Evolutionary conservation across 192 early-diverging fungal genomes (phyloP), one percentile per base, ranked within the genome.

Genomic region (Coemansia sp.): DNA sequence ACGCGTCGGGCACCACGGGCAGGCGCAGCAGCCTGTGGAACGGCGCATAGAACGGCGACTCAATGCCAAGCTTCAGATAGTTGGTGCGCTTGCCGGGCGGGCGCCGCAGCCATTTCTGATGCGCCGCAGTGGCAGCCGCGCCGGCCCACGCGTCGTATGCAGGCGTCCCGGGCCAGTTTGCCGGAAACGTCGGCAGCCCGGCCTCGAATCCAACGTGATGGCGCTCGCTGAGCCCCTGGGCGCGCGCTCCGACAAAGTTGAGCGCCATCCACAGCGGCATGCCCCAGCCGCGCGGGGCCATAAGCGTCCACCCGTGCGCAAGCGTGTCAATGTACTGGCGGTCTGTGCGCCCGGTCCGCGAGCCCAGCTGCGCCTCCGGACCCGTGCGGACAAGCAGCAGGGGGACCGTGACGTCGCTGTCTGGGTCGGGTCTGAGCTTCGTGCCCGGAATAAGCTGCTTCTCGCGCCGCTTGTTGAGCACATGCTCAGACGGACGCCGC

Each of bases 201-300:
- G 84, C 77, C 73, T 98, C 95, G 49, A 92, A 92, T 48, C 87
- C 83, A 35, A 91, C 62, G 40, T 80, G 81, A 38, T 83, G 69
- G 1, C 86, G 72, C 56, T 98, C 94, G 6, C 86, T 66, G 27
- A 90, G 64, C 0, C 95, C 95, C 27, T 86, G 88, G 3, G 87
- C 86, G 48, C 91, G 82, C 1, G 89, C 91, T 11, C 96, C 96
- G 2, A 91, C 91, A 81, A 92, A 96, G 18, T 90, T 73, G 19
- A 98, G 80, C 14, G 87, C 83, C 72, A 91, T 87, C 94, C 93
- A 97, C 59, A 98, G 86, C 9, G 85, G 60, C 80, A 91, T 89
- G 7, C 85, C 94, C 88, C 89, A 94, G 0, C 87, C 86, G n/a
- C 80, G 73, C 12, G 92, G 91, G 6, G 94, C 67, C 27, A 96